Evolutionary conservation across 2,329 filamentous ascomycete species (phyloP), one percentile per base, ranked within the genome.

Genomic region (Acrodontium crateriforme): DNA sequence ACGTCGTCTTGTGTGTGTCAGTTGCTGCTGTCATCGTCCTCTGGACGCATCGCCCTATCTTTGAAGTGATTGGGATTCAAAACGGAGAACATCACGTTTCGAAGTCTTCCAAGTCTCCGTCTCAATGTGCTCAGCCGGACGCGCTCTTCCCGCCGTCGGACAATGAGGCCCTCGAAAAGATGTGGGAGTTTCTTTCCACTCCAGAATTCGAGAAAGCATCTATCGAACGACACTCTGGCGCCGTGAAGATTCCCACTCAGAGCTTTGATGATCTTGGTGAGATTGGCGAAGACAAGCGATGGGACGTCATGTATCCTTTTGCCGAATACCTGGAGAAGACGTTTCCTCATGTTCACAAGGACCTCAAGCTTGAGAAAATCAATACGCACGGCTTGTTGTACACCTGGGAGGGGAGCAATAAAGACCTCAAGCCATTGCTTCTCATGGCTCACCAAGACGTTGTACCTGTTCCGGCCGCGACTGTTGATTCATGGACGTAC

Each of bases 361-460:
- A 47, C 14, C 36, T 55, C 24, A 43, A 48, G 32, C 32, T 47
- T 3, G 67, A 72, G 32, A 70, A 66, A 24, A 56, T 77, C 31
- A 77, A 78, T 43, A 71, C 63, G 0, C 65, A 74, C 21, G 73
- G 71, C 9, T 54, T 77, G 2, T 53, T 77, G 16, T 75, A 67
- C 48, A 74, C 70, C 0, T 59, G 74, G 33, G 43, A 63, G 4
- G 72, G 72, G 11, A 58, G 55, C 5, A 58, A 74, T 29, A 37
- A 55, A 2, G 54, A 54, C 0, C 58, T 73, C n/a, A 69, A 67
- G 31, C 67, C 67, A 0, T 38, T 65, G 2, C 52, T 71, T 15
- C 54, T 71, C 26, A 63, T 65, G 46, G 66, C 63, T 1, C 66
- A 71, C 37, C 66, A 71, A 41, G 67, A 71, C 29, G 64, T 68